These are phyloP conservation scores for Beauveria brongniartii DNA, from an alignment of 2,329 filamentous ascomycete species.

Conservation along the genomic window DNA sequence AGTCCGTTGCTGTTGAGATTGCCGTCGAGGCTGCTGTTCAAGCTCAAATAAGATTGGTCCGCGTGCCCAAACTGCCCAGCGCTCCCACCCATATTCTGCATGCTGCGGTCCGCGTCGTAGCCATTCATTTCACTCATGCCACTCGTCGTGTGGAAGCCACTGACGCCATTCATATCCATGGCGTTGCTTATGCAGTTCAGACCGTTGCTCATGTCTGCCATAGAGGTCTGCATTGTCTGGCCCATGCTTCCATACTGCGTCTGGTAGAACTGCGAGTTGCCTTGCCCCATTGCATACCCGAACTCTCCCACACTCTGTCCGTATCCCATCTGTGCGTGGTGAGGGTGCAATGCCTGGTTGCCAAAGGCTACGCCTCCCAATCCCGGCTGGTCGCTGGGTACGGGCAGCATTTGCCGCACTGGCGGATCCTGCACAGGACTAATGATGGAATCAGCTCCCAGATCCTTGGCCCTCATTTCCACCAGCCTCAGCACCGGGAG, in stretches of 20 bases:
- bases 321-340: slow-evolving; percentile 6
- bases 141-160: slow-evolving; percentile 19
- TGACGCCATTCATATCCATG: not conserved
- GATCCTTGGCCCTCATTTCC: slow-evolving; percentile 34
- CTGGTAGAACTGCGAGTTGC: slow-evolving; percentile 18
- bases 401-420: slow-evolving; percentile 26
- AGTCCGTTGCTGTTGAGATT: slow-evolving; percentile 12
- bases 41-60: slow-evolving; percentile 17
- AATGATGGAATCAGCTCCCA: slow-evolving; percentile 56
- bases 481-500: slow-evolving; percentile 66
- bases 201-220: slow-evolving; percentile 12
- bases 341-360: slow-evolving; percentile 3
- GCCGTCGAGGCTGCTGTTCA: slow-evolving; percentile 9
- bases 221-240: slow-evolving; percentile 18
- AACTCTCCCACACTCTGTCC: not conserved
- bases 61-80: slow-evolving; percentile 18
- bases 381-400: slow-evolving; percentile 17
- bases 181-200: not conserved
- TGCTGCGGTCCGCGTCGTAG: slow-evolving; percentile 17
- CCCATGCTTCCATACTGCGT: slow-evolving; percentile 21
- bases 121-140: slow-evolving; percentile 4
- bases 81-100: slow-evolving; percentile 20
- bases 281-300: not conserved
- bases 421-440: slow-evolving; percentile 56
- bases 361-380: not conserved